Percentiles rank a stretch among this genome's conserved stretches.
These are phyloP conservation scores for Aspergillus fumigatiaffinis DNA, from an alignment of 2,329 filamentous ascomycete genomes.

Conservation along the genomic window DNA sequence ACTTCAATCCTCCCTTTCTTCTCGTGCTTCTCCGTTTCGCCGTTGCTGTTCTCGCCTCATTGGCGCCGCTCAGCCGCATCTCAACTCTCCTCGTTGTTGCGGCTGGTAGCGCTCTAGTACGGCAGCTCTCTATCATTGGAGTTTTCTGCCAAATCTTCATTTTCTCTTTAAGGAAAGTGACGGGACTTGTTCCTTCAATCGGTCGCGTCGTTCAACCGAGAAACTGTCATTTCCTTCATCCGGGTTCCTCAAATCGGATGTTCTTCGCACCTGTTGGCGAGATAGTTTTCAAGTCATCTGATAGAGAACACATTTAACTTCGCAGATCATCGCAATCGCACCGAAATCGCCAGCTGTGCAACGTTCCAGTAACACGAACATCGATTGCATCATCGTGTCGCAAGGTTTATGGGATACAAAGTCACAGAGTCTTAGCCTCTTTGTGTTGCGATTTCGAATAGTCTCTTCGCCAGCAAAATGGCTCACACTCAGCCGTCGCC, in stretches of 20 bases:
- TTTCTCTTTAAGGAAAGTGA: not conserved
- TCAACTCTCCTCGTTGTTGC: slow-evolving; percentile 1
- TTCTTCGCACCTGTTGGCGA: not conserved
- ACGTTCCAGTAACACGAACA: slow-evolving; percentile 15
- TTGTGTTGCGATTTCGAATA: slow-evolving; percentile 5
- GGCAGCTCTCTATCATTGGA: not conserved
- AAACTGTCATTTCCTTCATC: not conserved
- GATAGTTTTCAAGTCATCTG: not conserved
- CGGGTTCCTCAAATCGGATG: not conserved
- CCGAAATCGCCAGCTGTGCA: slow-evolving; percentile 13
- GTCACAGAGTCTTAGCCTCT: slow-evolving; percentile 8
- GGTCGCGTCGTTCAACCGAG: not conserved
- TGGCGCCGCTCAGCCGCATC: not conserved
- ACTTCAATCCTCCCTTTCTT: slow-evolving; percentile 9
- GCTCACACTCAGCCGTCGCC: slow-evolving; percentile 78
- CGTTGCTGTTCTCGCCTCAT: slow-evolving; percentile 4
- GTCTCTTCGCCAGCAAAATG: slow-evolving; percentile 45
- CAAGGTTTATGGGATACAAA: slow-evolving; percentile 14
- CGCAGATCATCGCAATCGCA: slow-evolving; percentile 2
- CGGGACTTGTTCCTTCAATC: not conserved
- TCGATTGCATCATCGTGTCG: slow-evolving; percentile 33
- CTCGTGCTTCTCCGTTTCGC: slow-evolving; percentile 7
- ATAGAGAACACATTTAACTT: not conserved
- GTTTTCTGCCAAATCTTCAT: not conserved
- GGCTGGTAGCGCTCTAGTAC: slow-evolving; percentile 1